Conservation (phyloP, 208 protist species). For the Crithidia thermophila region DNA sequence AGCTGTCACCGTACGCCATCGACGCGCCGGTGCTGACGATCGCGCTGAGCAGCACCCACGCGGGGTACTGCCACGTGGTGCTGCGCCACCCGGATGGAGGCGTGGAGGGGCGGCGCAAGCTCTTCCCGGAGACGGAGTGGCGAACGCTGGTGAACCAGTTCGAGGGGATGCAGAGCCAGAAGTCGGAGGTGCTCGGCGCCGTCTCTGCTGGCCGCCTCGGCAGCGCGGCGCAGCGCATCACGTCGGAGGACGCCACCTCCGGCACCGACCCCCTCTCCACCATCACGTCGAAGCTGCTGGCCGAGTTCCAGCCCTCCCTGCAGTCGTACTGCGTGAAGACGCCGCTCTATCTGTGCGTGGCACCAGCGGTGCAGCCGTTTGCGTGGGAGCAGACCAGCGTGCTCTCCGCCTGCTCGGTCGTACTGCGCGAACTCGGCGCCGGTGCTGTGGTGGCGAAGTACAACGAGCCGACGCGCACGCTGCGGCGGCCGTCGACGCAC, state of each 20-base stretch:
- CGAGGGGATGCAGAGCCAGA: slow-evolving; percentile 21
- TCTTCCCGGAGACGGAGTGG: slow-evolving; percentile 28
- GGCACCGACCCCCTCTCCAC: slow-evolving; percentile 25
- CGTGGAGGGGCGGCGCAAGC: slow-evolving; percentile 39
- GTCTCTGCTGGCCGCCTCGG: slow-evolving; percentile 13
- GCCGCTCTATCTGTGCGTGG: slow-evolving; percentile 71
- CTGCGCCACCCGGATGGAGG: slow-evolving; percentile 58
- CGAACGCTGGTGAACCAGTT: slow-evolving; percentile 20
- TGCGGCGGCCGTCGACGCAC: slow-evolving; percentile 19
- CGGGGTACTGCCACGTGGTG: slow-evolving; percentile 40
- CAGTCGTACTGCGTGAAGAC: slow-evolving; percentile 37
- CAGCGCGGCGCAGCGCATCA: slow-evolving; percentile 38
- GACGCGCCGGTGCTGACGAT: slow-evolving; percentile 34
- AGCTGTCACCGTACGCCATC: slow-evolving; percentile 21
- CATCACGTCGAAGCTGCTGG: slow-evolving; percentile 38
- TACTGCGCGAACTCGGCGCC: slow-evolving; percentile 70
- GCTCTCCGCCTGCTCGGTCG: slow-evolving; percentile 43
- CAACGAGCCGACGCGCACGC: slow-evolving; percentile 2
- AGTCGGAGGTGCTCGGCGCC: slow-evolving; percentile 7
- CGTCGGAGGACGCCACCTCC: slow-evolving; percentile 24
- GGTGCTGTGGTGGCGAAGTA: slow-evolving; percentile 42
- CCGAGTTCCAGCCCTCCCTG: slow-evolving; percentile 43
- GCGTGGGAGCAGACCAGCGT: slow-evolving; percentile 61
- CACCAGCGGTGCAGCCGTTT: slow-evolving; percentile 62
- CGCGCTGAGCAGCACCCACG: background rate